Evolutionary conservation across 768 basidiomycete species (phyloP), one percentile per base, ranked within the genome.

Genomic region (Suillus hirtellus): DNA sequence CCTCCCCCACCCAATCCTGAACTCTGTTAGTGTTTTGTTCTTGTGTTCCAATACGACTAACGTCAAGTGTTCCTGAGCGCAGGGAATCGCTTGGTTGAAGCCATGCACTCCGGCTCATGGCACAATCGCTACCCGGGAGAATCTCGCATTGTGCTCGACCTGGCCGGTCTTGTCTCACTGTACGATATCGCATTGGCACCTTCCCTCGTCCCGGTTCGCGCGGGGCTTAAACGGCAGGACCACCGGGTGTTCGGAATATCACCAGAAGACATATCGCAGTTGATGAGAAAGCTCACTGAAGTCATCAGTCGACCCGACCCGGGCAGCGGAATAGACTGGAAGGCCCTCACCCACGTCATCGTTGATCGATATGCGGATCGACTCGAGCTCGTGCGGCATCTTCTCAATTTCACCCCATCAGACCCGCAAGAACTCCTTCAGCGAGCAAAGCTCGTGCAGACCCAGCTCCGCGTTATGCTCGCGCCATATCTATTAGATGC

Each of bases 251-350:
- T 53, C 21, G 64, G 66, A 31, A 60, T 68, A 1, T 70, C 67
- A 17, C 49, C 35, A 10, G 62, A 63, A 43, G 70, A 71, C 56
- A 10, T 64, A 9, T 58, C 58, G 1, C 62, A 40, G 1, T 38
- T 46, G 11, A 68, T 42, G 17, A 34, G 44, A 9, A 62, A 59
- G n/a, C 54, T 71, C 10, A 63, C 47, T 21, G 43, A 53, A 9
- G 44, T 9, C 14, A 27, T 71, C 44, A 35, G 31, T 21, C 19
- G 56, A 40, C 52, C 66, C 19, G 54, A 42, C 2, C 49, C 15
- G 2, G 62, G 64, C 0, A 81, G 77, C 58, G 75, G 74, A 0
- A 61, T 82, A 2, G 81, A 84, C 65, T 84, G 83, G 83, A 67
- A 68, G 34, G 72, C 73, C 3, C 69, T 82, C 42, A 65, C 76